These are phyloP conservation scores for Heliosperma pusillum DNA, from an alignment of 148 eudicot genomes.

Conservation along the genomic window DNA sequence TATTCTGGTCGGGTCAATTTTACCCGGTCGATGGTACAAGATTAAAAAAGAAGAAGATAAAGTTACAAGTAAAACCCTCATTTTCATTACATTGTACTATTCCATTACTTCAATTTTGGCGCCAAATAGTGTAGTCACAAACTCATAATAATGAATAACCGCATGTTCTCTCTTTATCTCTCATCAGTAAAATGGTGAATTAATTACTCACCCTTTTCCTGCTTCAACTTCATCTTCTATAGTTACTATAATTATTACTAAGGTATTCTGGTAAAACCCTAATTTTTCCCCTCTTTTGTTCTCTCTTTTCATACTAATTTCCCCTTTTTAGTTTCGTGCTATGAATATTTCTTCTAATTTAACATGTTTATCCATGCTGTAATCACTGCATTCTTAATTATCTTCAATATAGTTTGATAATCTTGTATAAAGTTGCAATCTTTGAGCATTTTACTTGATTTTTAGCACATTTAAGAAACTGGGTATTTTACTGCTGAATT, in stretches of 20 bases:
- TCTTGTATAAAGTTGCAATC: neutral
- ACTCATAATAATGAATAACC: neutral
- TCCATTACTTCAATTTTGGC: conserved; percentile 4
- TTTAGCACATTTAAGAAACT: neutral
- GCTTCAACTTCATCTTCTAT: neutral
- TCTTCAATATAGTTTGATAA: neutral
- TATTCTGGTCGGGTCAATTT: too few relatives aligned
- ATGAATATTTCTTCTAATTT: neutral
- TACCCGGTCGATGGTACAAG: too few relatives aligned
- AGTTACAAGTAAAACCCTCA: too few relatives aligned
- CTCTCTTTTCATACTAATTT: neutral
- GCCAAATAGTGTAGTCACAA: neutral
- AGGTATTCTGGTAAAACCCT: conserved; percentile 10
- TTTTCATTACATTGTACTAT: too few relatives aligned
- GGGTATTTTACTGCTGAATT: neutral
- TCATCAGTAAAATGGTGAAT: neutral
- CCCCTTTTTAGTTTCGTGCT: neutral
- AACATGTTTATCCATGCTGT: neutral
- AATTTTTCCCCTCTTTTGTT: neutral
- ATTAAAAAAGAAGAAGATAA: too few relatives aligned
- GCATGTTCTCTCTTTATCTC: neutral
- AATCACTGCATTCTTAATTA: neutral
- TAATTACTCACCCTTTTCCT: neutral
- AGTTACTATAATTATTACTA: neutral
- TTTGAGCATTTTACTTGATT: neutral